A percentile compares a stretch with the other conserved stretches of the same genome.
Conservation (phyloP, 345 rosid genomes). For the Luvunga scandens region DNA sequence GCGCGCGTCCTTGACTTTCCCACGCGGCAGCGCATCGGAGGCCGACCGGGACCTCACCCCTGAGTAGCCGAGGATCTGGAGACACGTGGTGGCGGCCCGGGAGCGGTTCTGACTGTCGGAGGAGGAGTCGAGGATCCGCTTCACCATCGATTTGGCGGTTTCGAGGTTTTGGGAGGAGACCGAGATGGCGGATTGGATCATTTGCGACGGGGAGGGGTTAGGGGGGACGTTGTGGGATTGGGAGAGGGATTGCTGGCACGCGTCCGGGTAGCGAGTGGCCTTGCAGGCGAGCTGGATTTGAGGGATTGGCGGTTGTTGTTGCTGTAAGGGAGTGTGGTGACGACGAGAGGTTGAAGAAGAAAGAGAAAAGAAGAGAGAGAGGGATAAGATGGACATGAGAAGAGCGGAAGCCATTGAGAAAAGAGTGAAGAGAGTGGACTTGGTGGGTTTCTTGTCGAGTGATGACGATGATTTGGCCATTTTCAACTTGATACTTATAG, state of each 20-base stretch:
- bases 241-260: constrained; percentile 42
- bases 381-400: background rate
- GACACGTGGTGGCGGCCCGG: constrained; percentile 54
- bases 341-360: background rate
- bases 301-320: constrained; percentile 7
- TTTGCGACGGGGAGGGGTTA: constrained; percentile 47
- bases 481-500: background rate
- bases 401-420: background rate
- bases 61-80: constrained; percentile 55
- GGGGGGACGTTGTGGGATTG: constrained; percentile 32
- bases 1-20: constrained; percentile 61
- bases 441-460: background rate
- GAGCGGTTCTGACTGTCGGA: constrained; percentile 55
- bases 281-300: constrained; percentile 55
- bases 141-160: constrained; percentile 50
- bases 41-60: constrained; percentile 43
- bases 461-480: background rate
- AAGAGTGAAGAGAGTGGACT: background rate
- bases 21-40: constrained; percentile 39
- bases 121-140: constrained; percentile 54
- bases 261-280: constrained; percentile 59
- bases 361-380: background rate
- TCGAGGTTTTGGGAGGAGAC: constrained; percentile 53
- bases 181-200: constrained; percentile 65
- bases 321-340: constrained; percentile 3